Evolutionary conservation across 352 stramenopile genomes (phyloP).

Genomic region (Saprolegnia parasitica): DNA sequence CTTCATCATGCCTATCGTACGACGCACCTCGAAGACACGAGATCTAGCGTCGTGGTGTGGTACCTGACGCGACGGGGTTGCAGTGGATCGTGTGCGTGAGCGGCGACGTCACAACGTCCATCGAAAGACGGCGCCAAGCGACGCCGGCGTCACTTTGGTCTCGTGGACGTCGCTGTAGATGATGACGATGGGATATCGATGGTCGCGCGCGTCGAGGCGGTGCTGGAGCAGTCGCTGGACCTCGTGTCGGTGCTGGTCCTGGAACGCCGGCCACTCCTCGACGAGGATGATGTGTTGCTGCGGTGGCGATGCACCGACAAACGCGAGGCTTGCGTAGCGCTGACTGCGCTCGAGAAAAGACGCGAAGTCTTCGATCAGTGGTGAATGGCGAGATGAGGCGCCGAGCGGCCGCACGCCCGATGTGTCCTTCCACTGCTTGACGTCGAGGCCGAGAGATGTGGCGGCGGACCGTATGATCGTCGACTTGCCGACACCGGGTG

Average conservation of each 20-base stretch:
- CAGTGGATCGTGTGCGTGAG: slow-evolving; percentile 71
- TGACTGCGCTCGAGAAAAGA: slow-evolving; percentile 71
- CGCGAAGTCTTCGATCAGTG: slow-evolving; percentile 62
- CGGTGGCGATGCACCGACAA: slow-evolving; percentile 22
- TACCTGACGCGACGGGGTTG: slow-evolving; percentile 70
- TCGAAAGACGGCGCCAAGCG: slow-evolving; percentile 56
- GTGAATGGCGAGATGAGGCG: slow-evolving; percentile 49
- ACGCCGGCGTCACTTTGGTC: slow-evolving; percentile 58
- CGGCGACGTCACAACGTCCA: slow-evolving; percentile 57
- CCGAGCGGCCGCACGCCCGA: slow-evolving; percentile 43
- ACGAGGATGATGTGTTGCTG: slow-evolving; percentile 57
- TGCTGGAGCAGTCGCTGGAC: slow-evolving; percentile 15
- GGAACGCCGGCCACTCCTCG: slow-evolving; percentile 56
- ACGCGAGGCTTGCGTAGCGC: slow-evolving; percentile 55
- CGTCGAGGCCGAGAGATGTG: slow-evolving; percentile 37
- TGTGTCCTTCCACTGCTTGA: slow-evolving; percentile 78
- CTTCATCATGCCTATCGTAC: slow-evolving; percentile 39
- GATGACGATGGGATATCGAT: slow-evolving; percentile 59
- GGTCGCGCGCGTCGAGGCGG: slow-evolving; percentile 15
- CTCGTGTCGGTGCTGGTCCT: slow-evolving; percentile 18
- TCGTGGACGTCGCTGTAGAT: slow-evolving; percentile 81
- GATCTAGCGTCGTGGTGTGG: not conserved
- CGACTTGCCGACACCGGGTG: slow-evolving; percentile 76
- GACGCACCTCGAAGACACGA: not conserved
- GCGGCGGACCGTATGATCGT: slow-evolving; percentile 64